Evolutionary conservation across 208 protist genomes (phyloP).

Genomic region (Leishmania amazonensis): DNA sequence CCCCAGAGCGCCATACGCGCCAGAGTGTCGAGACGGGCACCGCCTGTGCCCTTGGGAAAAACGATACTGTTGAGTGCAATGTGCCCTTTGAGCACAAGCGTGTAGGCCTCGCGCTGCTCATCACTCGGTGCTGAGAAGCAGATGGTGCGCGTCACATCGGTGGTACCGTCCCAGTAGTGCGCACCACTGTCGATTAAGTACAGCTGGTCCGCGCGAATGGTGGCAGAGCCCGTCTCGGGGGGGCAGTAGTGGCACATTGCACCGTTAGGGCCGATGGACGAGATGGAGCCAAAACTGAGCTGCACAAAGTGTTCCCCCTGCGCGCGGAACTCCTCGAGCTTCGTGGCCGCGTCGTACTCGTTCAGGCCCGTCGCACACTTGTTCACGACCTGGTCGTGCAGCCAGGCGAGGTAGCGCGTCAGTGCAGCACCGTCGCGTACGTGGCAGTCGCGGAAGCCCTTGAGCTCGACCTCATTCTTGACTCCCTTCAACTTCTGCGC

Average conservation of each 20-base stretch:
- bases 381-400: conserved; percentile 68
- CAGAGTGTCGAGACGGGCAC: conserved; percentile 87
- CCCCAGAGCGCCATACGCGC: conserved; percentile 93
- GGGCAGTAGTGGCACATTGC: conserved; percentile 97
- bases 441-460: conserved; percentile 93
- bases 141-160: conserved; percentile 96
- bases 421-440: conserved; percentile 93
- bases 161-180: conserved; percentile 96
- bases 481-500: conserved; percentile 86
- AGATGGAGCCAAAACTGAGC: conserved; percentile 95
- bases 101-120: conserved; percentile 92
- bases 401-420: conserved; percentile 93
- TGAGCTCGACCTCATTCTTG: conserved; percentile 93
- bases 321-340: conserved; percentile 83
- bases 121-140: conserved; percentile 78
- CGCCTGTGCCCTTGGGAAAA: conserved; percentile 89
- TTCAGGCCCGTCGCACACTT: conserved; percentile 70
- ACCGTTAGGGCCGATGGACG: conserved; percentile 86
- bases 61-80: conserved; percentile 80
- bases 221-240: conserved; percentile 48
- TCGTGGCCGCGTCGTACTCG: conserved; percentile 82
- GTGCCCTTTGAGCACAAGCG: conserved; percentile 96
- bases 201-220: conserved; percentile 70
- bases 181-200: conserved; percentile 97
- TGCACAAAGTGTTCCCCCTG: conserved; percentile 82